These are phyloP conservation scores for Cyclotella kingstonii DNA, from an alignment of 108 stramenopile species.

Conservation along the genomic window DNA sequence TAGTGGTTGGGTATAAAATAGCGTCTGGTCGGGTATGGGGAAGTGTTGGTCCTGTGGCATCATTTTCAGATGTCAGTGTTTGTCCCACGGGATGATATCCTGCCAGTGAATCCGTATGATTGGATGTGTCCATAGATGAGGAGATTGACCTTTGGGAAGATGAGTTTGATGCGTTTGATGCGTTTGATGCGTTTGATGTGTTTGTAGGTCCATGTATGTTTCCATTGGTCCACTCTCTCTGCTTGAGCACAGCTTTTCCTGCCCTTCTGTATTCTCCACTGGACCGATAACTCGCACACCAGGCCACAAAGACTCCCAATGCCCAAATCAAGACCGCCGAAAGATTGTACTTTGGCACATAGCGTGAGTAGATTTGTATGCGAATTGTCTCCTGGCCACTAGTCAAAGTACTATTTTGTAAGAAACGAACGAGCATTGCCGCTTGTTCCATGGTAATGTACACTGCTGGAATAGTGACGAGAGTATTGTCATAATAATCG, in stretches of 20 bases:
- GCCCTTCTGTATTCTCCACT: slow-evolving; percentile 24
- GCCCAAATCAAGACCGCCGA: slow-evolving; percentile 55
- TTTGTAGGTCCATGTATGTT: no score
- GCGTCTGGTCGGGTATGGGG: no score
- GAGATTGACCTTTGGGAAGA: no score
- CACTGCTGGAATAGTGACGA: slow-evolving; percentile 41
- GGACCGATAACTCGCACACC: slow-evolving; percentile 29
- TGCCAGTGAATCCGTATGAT: no score
- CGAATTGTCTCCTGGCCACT: slow-evolving; percentile 15
- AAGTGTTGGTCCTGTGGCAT: no score
- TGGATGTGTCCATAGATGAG: no score
- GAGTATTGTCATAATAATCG: no score
- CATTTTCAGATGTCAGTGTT: no score
- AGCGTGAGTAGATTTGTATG: slow-evolving; percentile 30
- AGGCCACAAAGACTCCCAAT: slow-evolving; percentile 49
- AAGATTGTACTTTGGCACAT: slow-evolving; percentile 37
- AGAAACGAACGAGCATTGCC: slow-evolving; percentile 21
- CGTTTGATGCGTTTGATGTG: no score
- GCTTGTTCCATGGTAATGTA: slow-evolving; percentile 54
- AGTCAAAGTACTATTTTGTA: slow-evolving; percentile 7
- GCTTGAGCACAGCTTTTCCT: slow-evolving; percentile 18
- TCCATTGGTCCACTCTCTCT: slow-evolving; percentile 10
- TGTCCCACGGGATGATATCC: no score
- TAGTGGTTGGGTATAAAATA: no score
- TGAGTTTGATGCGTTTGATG: no score